Conservation (phyloP, 2,329 filamentous ascomycete species). For the Triangularia setosa region DNA sequence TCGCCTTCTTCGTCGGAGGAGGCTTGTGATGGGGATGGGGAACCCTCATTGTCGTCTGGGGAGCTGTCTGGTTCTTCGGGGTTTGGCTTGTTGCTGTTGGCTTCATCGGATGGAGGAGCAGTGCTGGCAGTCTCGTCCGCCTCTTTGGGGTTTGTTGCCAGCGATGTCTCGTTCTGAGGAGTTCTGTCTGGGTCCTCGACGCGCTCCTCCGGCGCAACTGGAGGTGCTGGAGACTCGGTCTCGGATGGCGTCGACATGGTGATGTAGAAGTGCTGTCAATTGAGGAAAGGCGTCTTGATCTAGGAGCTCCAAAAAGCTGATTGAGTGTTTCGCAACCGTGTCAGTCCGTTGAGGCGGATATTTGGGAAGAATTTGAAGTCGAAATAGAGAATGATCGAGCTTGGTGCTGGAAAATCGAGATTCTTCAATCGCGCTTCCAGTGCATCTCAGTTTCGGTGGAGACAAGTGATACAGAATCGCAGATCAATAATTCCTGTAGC, state of each 20-base stretch:
- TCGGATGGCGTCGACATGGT: constrained; percentile 7
- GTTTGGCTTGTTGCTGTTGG: background rate
- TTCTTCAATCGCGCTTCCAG: background rate
- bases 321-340: background rate
- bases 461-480: background rate
- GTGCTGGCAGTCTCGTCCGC: background rate
- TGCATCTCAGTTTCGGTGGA: background rate
- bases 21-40: constrained; percentile 1
- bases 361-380: background rate
- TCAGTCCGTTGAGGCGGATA: background rate
- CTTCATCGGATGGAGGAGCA: background rate
- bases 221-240: background rate
- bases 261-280: background rate
- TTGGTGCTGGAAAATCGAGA: background rate
- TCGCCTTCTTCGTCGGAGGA: constrained; percentile 9
- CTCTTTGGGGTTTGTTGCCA: background rate
- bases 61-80: background rate
- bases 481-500: background rate
- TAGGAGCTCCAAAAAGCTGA: background rate
- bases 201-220: constrained; percentile 2
- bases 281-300: background rate
- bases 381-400: background rate
- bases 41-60: background rate
- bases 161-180: background rate
- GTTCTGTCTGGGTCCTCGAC: background rate